phyloP scores from a whole-genome alignment of 441 rosid species.

The Adansonia grandidieri region DNA sequence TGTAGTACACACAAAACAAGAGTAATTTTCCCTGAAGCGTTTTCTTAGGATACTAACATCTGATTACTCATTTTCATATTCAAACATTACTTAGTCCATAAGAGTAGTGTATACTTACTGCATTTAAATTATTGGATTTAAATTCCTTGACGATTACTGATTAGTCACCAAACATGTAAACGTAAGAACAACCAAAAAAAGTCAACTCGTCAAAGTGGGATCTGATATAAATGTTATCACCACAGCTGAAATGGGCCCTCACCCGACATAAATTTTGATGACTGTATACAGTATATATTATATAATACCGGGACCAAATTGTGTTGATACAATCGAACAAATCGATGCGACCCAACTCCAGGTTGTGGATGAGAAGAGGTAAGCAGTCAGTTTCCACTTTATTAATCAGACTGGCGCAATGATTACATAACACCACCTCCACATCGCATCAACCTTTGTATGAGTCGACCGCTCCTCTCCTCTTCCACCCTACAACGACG shows the following conservation, averaged over 20 bases:
- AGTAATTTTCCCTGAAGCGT: background rate
- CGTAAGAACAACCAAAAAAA: background rate
- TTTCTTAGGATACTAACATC: background rate
- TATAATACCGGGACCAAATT: background rate
- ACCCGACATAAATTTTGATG: constrained; percentile 13
- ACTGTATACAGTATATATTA: background rate
- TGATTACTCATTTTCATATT: background rate
- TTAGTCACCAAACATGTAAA: background rate
- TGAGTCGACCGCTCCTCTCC: background rate
- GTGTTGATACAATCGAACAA: background rate
- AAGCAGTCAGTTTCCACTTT: background rate
- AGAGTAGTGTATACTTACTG: no score
- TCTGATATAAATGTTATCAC: background rate
- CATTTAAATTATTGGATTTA: background rate
- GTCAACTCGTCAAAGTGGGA: background rate
- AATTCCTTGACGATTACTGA: background rate
- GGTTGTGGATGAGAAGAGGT: background rate
- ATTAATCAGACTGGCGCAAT: background rate
- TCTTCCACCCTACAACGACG: background rate
- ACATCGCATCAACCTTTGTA: background rate
- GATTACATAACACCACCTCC: background rate
- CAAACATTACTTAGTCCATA: background rate
- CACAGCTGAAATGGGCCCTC: background rate
- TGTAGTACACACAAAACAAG: background rate
- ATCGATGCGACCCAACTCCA: background rate